Percentiles rank a stretch among this genome's conserved stretches.
These are phyloP conservation scores for Lyophyllum decastes DNA, from an alignment of 768 basidiomycete genomes.

Conservation along the genomic window DNA sequence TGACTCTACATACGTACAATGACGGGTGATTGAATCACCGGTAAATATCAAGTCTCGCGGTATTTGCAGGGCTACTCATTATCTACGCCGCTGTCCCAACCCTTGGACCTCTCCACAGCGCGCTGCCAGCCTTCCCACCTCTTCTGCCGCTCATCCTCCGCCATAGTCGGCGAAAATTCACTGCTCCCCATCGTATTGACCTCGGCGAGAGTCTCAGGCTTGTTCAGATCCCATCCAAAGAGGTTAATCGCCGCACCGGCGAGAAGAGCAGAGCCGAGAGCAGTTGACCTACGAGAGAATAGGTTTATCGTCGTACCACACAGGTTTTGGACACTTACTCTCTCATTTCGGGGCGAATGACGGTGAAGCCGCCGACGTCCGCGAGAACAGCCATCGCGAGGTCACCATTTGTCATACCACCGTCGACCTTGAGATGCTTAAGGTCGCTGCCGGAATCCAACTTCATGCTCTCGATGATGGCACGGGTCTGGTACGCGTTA, in stretches of 20 bases:
- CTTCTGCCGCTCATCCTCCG: conserved; percentile 55
- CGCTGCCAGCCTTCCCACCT: conserved; percentile 85
- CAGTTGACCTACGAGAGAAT: conserved; percentile 72
- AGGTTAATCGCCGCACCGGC: conserved; percentile 87
- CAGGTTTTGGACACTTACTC: conserved; percentile 60
- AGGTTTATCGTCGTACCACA: background rate
- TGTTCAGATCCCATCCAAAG: conserved; percentile 89
- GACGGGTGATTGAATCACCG: background rate
- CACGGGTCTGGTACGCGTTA: conserved; percentile 93
- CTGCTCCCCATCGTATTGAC: conserved; percentile 86
- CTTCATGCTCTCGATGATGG: conserved; percentile 94
- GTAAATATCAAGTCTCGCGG: background rate
- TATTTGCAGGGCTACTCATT: conserved; percentile 13
- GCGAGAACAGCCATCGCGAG: conserved; percentile 85
- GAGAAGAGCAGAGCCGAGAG: conserved; percentile 91
- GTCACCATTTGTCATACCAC: conserved; percentile 97
- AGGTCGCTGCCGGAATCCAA: conserved; percentile 81
- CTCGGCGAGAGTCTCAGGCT: conserved; percentile 78
- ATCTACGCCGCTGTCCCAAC: conserved; percentile 72
- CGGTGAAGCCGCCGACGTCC: conserved; percentile 88
- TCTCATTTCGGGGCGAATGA: conserved; percentile 93
- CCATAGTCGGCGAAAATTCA: conserved; percentile 62
- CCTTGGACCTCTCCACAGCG: conserved; percentile 81
- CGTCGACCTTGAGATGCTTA: conserved; percentile 91
- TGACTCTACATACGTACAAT: background rate